A percentile compares a stretch with the other conserved stretches of the same genome.
Evolutionary conservation across 306 rosid species (phyloP).

Genomic region (Castanea sativa): DNA sequence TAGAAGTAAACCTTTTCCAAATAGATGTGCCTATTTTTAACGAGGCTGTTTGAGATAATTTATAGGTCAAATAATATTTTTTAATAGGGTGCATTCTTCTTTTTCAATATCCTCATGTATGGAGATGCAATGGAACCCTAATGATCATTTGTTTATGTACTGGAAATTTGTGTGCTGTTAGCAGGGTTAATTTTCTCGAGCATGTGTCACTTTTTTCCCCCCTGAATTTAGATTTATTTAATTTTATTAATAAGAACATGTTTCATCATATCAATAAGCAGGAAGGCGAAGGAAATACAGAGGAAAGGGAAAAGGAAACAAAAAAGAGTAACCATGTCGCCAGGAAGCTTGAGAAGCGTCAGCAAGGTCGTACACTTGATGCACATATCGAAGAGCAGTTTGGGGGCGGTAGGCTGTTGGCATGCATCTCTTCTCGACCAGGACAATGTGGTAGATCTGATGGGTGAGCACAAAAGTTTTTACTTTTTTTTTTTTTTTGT

Average conservation of each 20-base stretch:
- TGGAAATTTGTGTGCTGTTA: neutral
- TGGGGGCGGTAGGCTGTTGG: slow-evolving; percentile 39
- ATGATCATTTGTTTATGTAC: neutral
- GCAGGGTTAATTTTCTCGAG: neutral
- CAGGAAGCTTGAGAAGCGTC: slow-evolving; percentile 48
- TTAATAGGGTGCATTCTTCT: neutral
- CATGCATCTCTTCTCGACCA: slow-evolving; percentile 44
- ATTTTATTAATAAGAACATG: neutral
- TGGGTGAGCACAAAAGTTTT: slow-evolving; percentile 22
- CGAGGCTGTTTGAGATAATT: no score
- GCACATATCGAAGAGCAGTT: slow-evolving; percentile 43
- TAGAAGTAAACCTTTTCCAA: no score
- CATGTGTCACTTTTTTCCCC: neutral
- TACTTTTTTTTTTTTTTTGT: neutral
- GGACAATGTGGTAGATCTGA: slow-evolving; percentile 52
- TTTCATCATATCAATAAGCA: neutral
- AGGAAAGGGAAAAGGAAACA: slow-evolving; percentile 35
- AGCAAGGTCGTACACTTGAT: slow-evolving; percentile 31
- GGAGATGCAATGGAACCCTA: neutral
- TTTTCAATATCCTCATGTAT: neutral
- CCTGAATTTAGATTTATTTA: neutral
- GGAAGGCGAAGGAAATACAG: slow-evolving; percentile 38
- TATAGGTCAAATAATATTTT: no score
- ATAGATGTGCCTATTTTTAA: no score
- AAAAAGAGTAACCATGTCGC: slow-evolving; percentile 35